phyloP scores from a whole-genome alignment of 2,329 filamentous ascomycete genomes.

The Monilinia polystroma region DNA sequence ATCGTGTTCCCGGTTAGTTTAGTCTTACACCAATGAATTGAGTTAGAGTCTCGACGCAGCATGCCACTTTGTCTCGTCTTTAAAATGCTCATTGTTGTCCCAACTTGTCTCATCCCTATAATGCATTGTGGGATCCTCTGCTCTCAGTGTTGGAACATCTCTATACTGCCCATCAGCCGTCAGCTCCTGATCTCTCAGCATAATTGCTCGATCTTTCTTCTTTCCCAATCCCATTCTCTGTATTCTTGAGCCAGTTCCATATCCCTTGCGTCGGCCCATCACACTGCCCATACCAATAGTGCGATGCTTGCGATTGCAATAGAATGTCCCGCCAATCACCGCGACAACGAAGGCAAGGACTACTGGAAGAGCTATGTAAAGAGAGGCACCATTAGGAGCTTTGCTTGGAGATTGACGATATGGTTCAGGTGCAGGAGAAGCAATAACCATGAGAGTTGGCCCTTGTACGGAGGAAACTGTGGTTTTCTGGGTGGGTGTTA shows the following conservation, averaged over 20 bases:
- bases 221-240: slow-evolving; percentile 35
- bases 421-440: slow-evolving; percentile 27
- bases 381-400: slow-evolving; percentile 31
- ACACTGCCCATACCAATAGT: slow-evolving; percentile 38
- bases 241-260: slow-evolving; percentile 34
- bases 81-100: slow-evolving; percentile 10
- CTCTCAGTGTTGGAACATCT: slow-evolving; percentile 27
- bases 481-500: slow-evolving; percentile 30
- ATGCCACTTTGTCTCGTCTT: neutral
- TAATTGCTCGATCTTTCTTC: slow-evolving; percentile 30
- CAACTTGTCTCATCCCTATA: slow-evolving; percentile 20
- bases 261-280: slow-evolving; percentile 37
- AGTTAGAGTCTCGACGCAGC: neutral
- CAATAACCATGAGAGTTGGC: slow-evolving; percentile 34
- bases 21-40: neutral
- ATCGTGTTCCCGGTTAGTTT: too few species aligned
- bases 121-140: slow-evolving; percentile 18
- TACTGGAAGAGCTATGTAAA: slow-evolving; percentile 38
- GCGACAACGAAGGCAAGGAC: slow-evolving; percentile 35
- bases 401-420: slow-evolving; percentile 29
- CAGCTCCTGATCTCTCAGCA: slow-evolving; percentile 33
- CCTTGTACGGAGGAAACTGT: slow-evolving; percentile 28
- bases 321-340: slow-evolving; percentile 32
- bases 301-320: slow-evolving; percentile 35
- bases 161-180: slow-evolving; percentile 27